These are phyloP conservation scores for Ceratobasidium sp. DNA, from an alignment of 1,284 basidiomycete species.

Conservation along the genomic window DNA sequence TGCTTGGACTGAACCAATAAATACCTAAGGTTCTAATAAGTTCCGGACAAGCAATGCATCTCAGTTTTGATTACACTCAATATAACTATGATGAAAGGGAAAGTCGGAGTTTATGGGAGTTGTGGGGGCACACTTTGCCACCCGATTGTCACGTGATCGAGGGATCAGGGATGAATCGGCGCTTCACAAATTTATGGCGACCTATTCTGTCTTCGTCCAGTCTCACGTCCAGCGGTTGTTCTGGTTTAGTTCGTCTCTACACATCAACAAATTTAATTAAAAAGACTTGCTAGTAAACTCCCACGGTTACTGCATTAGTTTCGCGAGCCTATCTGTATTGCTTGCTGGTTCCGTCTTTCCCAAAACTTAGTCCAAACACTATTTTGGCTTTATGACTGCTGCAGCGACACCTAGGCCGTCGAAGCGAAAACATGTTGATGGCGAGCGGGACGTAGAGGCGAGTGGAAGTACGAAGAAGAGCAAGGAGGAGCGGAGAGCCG, in stretches of 20 bases:
- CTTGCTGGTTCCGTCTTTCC: background rate
- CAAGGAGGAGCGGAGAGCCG: conserved; percentile 41
- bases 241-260: background rate
- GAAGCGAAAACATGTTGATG: conserved; percentile 61
- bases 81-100: too few relatives aligned
- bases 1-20: too few relatives aligned
- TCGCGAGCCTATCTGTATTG: background rate
- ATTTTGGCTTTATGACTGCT: conserved; percentile 10
- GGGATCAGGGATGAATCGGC: background rate
- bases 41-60: too few relatives aligned
- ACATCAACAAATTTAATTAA: background rate
- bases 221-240: background rate
- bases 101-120: too few relatives aligned
- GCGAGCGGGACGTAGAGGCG: conserved; percentile 44
- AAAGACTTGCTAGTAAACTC: too few relatives aligned
- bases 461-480: conserved; percentile 47
- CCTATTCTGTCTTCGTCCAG: background rate
- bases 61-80: too few relatives aligned
- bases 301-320: background rate
- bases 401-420: conserved; percentile 49
- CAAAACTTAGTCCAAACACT: background rate
- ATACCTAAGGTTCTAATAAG: too few relatives aligned
- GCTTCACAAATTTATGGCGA: conserved; percentile 37
- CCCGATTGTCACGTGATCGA: background rate
- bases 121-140: background rate